A percentile compares a stretch with the other conserved stretches of the same genome.
These are phyloP conservation scores for Fusarium sp. DNA, from an alignment of 2,329 filamentous ascomycete species.

Conservation along the genomic window DNA sequence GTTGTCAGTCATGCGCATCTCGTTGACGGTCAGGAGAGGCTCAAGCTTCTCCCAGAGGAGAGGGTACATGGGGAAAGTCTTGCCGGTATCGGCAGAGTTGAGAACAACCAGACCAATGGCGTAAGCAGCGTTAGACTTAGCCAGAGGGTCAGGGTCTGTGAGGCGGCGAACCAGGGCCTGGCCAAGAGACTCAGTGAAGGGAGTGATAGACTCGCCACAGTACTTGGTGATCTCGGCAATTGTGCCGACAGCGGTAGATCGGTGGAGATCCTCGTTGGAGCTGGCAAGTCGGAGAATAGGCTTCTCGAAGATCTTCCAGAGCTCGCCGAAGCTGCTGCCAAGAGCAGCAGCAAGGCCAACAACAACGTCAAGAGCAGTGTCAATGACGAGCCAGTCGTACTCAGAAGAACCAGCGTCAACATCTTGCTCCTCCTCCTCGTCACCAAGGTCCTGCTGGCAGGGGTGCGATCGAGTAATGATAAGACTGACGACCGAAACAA, in stretches of 20 bases:
- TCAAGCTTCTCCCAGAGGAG: conserved; percentile 88
- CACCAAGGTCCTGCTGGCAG: conserved; percentile 90
- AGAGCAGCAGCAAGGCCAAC: conserved; percentile 87
- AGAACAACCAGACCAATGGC: conserved; percentile 87
- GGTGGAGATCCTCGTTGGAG: conserved; percentile 87
- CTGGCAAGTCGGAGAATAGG: conserved; percentile 88
- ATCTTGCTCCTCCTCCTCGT: conserved; percentile 82
- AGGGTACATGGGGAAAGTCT: conserved; percentile 81
- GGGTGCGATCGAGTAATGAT: conserved; percentile 92
- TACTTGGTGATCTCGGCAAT: conserved; percentile 91
- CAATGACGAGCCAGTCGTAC: conserved; percentile 97
- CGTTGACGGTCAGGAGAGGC: conserved; percentile 81
- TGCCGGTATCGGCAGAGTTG: conserved; percentile 78
- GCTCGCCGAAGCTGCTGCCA: conserved; percentile 82
- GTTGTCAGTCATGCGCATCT: conserved; percentile 90
- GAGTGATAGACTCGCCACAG: conserved; percentile 85
- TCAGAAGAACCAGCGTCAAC: conserved; percentile 85
- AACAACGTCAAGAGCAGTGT: conserved; percentile 92
- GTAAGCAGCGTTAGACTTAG: conserved; percentile 95
- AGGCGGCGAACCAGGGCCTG: conserved; percentile 88
- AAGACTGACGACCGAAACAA: conserved; percentile 79
- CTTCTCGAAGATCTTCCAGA: conserved; percentile 98
- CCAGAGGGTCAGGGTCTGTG: conserved; percentile 88
- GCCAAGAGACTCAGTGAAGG: conserved; percentile 81
- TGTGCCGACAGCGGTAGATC: conserved; percentile 89